A percentile compares a stretch with the other conserved stretches of the same genome.
phyloP scores from a whole-genome alignment of 176 grass and related monocot genomes.

The Aegilops bicornis region DNA sequence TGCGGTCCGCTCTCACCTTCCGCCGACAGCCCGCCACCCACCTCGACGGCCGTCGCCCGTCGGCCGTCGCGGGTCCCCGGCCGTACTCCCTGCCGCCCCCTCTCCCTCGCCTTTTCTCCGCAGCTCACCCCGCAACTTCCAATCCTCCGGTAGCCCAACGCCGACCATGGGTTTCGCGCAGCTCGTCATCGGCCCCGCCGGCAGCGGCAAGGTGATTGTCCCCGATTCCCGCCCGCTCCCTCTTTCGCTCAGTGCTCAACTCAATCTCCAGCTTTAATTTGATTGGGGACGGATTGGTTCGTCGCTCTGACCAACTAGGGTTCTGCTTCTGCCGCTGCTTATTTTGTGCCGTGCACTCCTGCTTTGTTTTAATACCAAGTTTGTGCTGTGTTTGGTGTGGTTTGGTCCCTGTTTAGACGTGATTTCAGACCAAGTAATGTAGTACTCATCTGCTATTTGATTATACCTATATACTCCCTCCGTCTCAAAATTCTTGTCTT shows the following conservation, averaged over 20 bases:
- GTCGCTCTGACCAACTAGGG: neutral
- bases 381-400: neutral
- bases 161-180: conserved; percentile 83
- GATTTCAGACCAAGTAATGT: neutral
- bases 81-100: too few species aligned
- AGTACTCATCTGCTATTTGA: neutral
- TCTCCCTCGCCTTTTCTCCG: too few species aligned
- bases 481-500: too few species aligned
- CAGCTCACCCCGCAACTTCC: too few species aligned
- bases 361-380: neutral
- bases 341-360: neutral
- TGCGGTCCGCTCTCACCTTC: too few species aligned
- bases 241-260: neutral
- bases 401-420: neutral
- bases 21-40: too few species aligned
- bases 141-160: neutral
- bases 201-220: conserved; percentile 79
- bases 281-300: neutral
- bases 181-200: conserved; percentile 92
- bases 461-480: neutral
- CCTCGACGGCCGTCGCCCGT: too few species aligned
- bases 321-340: neutral
- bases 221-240: neutral
- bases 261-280: neutral
- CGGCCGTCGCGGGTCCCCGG: too few species aligned